phyloP scores from a whole-genome alignment of 2,329 filamentous ascomycete genomes.

The Dactylonectria macrodidyma region DNA sequence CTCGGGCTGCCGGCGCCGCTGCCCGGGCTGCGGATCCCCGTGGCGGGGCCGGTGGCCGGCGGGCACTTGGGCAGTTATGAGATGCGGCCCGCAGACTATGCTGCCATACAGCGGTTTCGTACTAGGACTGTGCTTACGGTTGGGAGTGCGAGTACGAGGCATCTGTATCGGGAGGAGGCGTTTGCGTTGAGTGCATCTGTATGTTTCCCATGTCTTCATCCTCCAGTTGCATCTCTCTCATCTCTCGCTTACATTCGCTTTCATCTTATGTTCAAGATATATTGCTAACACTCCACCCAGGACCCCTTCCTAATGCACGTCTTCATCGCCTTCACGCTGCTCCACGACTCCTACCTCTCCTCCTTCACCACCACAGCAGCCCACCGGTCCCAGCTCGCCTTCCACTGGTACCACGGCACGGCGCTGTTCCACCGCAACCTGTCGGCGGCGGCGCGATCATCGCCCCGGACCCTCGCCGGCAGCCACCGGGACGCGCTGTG shows the following conservation, averaged over 20 bases:
- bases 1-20: constrained; percentile 28
- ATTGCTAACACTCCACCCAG: constrained; percentile 47
- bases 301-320: constrained; percentile 69
- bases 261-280: neutral
- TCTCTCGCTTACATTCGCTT: neutral
- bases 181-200: constrained; percentile 58
- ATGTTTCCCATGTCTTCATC: constrained; percentile 33
- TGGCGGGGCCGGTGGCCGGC: constrained; percentile 42
- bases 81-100: constrained; percentile 44
- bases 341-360: constrained; percentile 65
- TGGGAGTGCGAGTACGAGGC: constrained; percentile 49
- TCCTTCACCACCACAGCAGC: constrained; percentile 35
- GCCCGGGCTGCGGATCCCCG: constrained; percentile 42
- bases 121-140: constrained; percentile 59
- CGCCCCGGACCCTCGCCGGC: constrained; percentile 48
- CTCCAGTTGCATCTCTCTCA: neutral
- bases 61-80: constrained; percentile 14
- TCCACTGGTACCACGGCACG: constrained; percentile 64
- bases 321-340: constrained; percentile 65
- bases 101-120: constrained; percentile 59
- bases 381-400: constrained; percentile 53
- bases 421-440: constrained; percentile 62
- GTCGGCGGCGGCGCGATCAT: constrained; percentile 44
- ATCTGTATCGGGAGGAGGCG: constrained; percentile 54
- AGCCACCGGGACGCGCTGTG: constrained; percentile 63